These are phyloP conservation scores for Allantophomopsis cytisporea DNA, from an alignment of 2,329 filamentous ascomycete species.

Conservation along the genomic window DNA sequence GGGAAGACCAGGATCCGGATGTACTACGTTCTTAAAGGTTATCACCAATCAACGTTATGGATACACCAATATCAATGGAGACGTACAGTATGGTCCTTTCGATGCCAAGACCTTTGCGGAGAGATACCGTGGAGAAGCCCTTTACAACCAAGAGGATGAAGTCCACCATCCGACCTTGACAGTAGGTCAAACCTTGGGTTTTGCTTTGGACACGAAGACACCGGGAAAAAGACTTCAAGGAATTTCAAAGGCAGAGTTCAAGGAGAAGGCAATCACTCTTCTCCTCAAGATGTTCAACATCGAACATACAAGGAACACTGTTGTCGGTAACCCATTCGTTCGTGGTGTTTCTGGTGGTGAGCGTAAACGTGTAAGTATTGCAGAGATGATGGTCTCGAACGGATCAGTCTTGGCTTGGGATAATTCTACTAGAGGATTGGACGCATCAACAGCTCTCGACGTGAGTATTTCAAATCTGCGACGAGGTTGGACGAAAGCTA, in stretches of 20 bases:
- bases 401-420: constrained; percentile 65
- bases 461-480: too few relatives aligned
- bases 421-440: constrained; percentile 57
- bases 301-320: constrained; percentile 72
- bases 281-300: constrained; percentile 91
- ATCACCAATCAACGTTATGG: constrained; percentile 40
- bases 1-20: constrained; percentile 25
- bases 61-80: constrained; percentile 49
- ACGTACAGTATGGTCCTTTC: constrained; percentile 68
- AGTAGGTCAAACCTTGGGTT: constrained; percentile 75
- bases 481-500: too few relatives aligned
- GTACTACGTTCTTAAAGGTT: constrained; percentile 38
- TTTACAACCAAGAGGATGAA: constrained; percentile 82
- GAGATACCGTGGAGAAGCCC: constrained; percentile 65
- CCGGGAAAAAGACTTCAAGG: constrained; percentile 68
- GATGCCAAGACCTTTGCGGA: constrained; percentile 54
- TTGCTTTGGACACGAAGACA: constrained; percentile 74
- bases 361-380: constrained; percentile 68
- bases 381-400: constrained; percentile 68
- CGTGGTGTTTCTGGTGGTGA: constrained; percentile 72
- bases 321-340: constrained; percentile 72
- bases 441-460: constrained; percentile 54
- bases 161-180: constrained; percentile 73
- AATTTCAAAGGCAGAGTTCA: constrained; percentile 61
- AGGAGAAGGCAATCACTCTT: constrained; percentile 58